Conservation (phyloP, 2,329 filamentous ascomycete species). For the Alternaria arbusti region DNA sequence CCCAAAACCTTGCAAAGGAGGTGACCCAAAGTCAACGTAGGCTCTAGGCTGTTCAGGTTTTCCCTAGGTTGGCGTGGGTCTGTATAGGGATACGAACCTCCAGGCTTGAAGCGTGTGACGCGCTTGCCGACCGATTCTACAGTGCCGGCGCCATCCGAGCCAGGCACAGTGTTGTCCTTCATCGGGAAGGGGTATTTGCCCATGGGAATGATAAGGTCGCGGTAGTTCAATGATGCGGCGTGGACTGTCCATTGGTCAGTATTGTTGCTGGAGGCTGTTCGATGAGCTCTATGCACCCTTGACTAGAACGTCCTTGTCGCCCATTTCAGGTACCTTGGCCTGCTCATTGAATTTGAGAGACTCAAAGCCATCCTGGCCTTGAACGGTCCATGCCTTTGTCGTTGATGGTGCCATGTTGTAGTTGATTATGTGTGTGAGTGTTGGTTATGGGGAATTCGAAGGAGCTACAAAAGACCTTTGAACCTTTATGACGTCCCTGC, state of each 20-base stretch:
- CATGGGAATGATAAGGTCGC: constrained; percentile 57
- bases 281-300: constrained; percentile 54
- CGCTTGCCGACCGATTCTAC: constrained; percentile 62
- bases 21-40: too few species aligned
- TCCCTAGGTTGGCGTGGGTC: too few species aligned
- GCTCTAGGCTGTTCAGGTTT: too few species aligned
- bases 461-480: neutral
- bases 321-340: constrained; percentile 63
- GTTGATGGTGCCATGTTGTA: constrained; percentile 50
- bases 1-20: too few species aligned
- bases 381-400: constrained; percentile 65
- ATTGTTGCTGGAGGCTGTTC: neutral
- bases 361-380: constrained; percentile 64
- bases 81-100: constrained; percentile 43
- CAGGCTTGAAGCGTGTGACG: constrained; percentile 61
- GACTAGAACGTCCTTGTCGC: constrained; percentile 75
- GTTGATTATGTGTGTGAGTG: neutral
- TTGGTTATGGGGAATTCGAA: neutral
- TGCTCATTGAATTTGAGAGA: constrained; percentile 63
- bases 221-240: constrained; percentile 57
- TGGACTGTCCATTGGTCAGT: constrained; percentile 47
- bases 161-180: constrained; percentile 51
- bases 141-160: constrained; percentile 60
- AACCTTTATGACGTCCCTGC: neutral
- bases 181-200: constrained; percentile 55